Percentiles rank a stretch among this genome's conserved stretches.
These are phyloP conservation scores for Physaria fendleri DNA, from an alignment of 345 rosid species.

Conservation along the genomic window DNA sequence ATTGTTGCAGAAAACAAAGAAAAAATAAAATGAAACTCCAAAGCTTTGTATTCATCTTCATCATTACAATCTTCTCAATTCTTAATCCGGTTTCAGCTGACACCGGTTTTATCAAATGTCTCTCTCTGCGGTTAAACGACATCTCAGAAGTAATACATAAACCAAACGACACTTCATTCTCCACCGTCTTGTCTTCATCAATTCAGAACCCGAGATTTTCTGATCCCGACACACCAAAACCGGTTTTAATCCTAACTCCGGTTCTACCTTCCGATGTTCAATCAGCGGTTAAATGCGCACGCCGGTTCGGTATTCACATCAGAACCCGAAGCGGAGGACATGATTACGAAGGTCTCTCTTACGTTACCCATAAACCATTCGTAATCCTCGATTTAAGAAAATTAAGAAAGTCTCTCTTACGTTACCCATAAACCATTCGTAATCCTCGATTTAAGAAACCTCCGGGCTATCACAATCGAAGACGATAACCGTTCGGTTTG, in stretches of 20 bases:
- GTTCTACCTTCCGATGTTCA: constrained; percentile 39
- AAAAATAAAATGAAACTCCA: constrained; percentile 10
- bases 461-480: constrained; percentile 37
- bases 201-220: constrained; percentile 38
- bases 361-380: constrained; percentile 38
- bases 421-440: constrained; percentile 37
- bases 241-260: constrained; percentile 40
- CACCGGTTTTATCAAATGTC: constrained; percentile 23
- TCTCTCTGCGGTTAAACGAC: constrained; percentile 28
- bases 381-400: constrained; percentile 43
- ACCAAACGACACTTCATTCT: constrained; percentile 18
- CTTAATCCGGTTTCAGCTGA: constrained; percentile 1
- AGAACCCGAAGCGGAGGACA: constrained; percentile 72
- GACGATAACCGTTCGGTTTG: constrained; percentile 36
- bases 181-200: constrained; percentile 17
- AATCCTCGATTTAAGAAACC: constrained; percentile 42
- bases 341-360: constrained; percentile 62
- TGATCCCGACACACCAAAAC: constrained; percentile 34
- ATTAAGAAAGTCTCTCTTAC: constrained; percentile 60
- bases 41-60: constrained; percentile 1
- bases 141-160: constrained; percentile 20
- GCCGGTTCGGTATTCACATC: constrained; percentile 29
- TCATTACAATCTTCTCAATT: not conserved
- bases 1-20: not conserved
- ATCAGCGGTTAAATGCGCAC: constrained; percentile 41